Percentiles rank a stretch among this genome's conserved stretches.
Evolutionary conservation across 306 rosid genomes (phyloP).

Genomic region (Inga oerstediana): DNA sequence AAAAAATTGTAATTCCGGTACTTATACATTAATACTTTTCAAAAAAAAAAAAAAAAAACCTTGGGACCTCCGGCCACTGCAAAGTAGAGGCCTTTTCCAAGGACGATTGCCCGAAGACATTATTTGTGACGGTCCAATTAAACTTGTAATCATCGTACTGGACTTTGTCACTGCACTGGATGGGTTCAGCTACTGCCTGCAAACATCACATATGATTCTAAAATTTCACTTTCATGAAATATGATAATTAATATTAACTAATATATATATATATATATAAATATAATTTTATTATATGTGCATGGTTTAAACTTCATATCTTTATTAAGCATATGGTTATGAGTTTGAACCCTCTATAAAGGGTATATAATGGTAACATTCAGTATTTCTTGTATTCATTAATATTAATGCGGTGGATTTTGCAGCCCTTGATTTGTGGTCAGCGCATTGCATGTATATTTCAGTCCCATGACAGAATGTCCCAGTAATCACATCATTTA

Average conservation of each 20-base stretch:
- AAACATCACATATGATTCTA: not conserved
- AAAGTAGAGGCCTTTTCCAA: conserved; percentile 46
- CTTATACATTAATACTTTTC: too few species aligned
- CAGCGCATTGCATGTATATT: conserved; percentile 51
- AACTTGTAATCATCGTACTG: conserved; percentile 49
- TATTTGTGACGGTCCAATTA: conserved; percentile 63
- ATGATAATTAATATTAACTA: too few species aligned
- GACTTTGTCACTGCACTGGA: conserved; percentile 44
- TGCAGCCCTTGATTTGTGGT: conserved; percentile 41
- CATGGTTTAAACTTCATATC: not conserved
- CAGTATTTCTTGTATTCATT: conserved; percentile 58
- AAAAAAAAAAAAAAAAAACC: conserved; percentile 37
- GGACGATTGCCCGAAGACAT: conserved; percentile 50
- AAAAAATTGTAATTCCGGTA: too few species aligned
- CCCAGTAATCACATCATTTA: conserved; percentile 61
- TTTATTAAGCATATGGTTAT: too few species aligned
- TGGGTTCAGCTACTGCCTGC: conserved; percentile 53
- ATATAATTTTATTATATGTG: not conserved
- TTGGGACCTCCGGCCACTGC: conserved; percentile 55
- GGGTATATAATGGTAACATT: conserved; percentile 29
- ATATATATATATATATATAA: too few species aligned
- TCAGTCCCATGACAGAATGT: conserved; percentile 50
- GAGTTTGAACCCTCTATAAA: too few species aligned
- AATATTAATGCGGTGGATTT: conserved; percentile 55
- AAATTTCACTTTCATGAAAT: not conserved